phyloP scores from a whole-genome alignment of 768 basidiomycete species.

The Coprinellus micaceus region DNA sequence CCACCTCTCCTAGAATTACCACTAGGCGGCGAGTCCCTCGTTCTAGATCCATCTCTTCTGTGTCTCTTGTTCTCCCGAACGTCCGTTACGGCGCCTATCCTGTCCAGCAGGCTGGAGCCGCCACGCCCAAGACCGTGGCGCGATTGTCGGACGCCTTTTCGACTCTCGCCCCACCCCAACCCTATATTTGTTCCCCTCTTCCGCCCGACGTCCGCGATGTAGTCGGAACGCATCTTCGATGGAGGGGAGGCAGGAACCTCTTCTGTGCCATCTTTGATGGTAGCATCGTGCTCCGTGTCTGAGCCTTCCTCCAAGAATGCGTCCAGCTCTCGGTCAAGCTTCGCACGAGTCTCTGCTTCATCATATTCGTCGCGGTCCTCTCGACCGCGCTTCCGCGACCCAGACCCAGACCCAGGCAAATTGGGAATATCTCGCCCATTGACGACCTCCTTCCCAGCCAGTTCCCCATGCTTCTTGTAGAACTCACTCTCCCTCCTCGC shows the following conservation, averaged over 20 bases:
- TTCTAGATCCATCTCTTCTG: slow-evolving; percentile 19
- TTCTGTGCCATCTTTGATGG: slow-evolving; percentile 9
- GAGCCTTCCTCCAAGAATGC: slow-evolving; percentile 54
- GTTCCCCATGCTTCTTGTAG: slow-evolving; percentile 68
- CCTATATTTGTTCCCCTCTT: slow-evolving; percentile 43
- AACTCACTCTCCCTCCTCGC: slow-evolving; percentile 73
- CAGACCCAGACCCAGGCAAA: background rate
- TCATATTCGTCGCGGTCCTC: slow-evolving; percentile 35
- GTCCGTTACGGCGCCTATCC: slow-evolving; percentile 13
- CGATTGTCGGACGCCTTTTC: slow-evolving; percentile 17
- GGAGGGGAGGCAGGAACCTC: slow-evolving; percentile 39
- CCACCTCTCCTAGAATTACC: slow-evolving; percentile 21
- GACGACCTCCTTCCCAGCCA: slow-evolving; percentile 59
- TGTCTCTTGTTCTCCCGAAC: slow-evolving; percentile 16
- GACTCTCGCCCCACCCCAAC: slow-evolving; percentile 39
- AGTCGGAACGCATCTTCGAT: slow-evolving; percentile 69
- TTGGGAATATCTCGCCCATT: slow-evolving; percentile 31
- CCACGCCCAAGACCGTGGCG: slow-evolving; percentile 9
- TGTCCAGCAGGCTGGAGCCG: slow-evolving; percentile 15
- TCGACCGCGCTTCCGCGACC: background rate
- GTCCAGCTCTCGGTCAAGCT: slow-evolving; percentile 68
- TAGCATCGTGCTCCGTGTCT: slow-evolving; percentile 24
- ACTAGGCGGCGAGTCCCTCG: slow-evolving; percentile 20
- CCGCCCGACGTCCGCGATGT: slow-evolving; percentile 47
- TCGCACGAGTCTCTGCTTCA: slow-evolving; percentile 32